phyloP scores from a whole-genome alignment of 495 filamentous ascomycete genomes.

The Durotheca rogersii region DNA sequence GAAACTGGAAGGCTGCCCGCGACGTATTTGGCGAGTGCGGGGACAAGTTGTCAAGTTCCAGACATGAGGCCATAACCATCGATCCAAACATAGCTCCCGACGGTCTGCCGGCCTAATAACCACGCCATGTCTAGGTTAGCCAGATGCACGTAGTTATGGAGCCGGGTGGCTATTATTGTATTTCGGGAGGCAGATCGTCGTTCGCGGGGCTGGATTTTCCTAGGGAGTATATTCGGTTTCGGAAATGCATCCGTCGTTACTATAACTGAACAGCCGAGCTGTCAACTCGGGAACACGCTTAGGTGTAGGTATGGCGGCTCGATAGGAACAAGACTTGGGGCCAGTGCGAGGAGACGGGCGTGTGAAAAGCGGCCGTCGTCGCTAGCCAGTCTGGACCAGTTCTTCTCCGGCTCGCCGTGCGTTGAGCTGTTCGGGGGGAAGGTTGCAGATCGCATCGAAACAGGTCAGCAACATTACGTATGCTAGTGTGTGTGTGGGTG shows the following conservation, averaged over 20 bases:
- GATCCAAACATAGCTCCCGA: not conserved
- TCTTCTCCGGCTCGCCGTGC: too few relatives aligned
- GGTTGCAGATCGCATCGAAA: too few relatives aligned
- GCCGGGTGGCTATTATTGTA: not conserved
- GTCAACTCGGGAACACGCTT: too few relatives aligned
- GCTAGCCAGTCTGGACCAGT: too few relatives aligned
- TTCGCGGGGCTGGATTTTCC: slow-evolving; percentile 6
- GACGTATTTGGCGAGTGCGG: slow-evolving; percentile 11
- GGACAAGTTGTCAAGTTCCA: slow-evolving; percentile 2
- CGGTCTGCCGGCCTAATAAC: not conserved
- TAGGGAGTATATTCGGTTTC: slow-evolving; percentile 1
- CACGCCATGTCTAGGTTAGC: not conserved
- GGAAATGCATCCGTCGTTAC: slow-evolving; percentile 3
- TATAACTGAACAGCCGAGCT: not conserved
- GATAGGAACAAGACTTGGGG: too few relatives aligned
- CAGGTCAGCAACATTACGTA: too few relatives aligned
- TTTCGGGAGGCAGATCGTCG: too few relatives aligned
- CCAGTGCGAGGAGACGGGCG: too few relatives aligned
- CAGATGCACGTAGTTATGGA: not conserved
- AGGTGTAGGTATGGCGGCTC: too few relatives aligned
- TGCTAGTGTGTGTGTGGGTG: too few relatives aligned
- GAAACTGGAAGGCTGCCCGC: slow-evolving; percentile 2
- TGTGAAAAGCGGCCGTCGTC: too few relatives aligned
- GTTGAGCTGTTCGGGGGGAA: too few relatives aligned
- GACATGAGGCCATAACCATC: not conserved